Evolutionary conservation across 805 yeast genomes (phyloP).

Genomic region (Ogataea thermomethanolica): DNA sequence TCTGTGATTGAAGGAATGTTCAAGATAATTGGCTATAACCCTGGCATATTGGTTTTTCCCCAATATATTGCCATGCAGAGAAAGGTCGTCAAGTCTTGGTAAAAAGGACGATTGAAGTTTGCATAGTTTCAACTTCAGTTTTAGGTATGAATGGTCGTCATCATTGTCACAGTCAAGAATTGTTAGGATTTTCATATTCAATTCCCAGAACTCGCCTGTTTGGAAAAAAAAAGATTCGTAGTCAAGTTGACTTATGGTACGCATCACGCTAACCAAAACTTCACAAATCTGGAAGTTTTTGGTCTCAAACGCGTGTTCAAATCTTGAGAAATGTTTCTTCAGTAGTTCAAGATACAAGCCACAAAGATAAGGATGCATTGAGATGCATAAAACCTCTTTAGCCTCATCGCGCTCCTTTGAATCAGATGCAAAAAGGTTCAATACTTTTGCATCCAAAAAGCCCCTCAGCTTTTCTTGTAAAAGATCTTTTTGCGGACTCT

Average conservation of each 20-base stretch:
- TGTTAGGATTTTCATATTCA: constrained; percentile 23
- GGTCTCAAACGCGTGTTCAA: constrained; percentile 22
- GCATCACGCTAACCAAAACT: constrained; percentile 26
- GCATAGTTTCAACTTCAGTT: constrained; percentile 31
- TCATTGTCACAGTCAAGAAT: constrained; percentile 19
- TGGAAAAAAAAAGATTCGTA: constrained; percentile 25
- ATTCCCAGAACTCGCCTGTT: constrained; percentile 27
- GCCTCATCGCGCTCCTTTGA: constrained; percentile 57
- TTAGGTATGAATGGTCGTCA: constrained; percentile 23
- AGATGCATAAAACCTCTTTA: constrained; percentile 57
- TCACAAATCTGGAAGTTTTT: constrained; percentile 30
- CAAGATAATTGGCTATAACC: constrained; percentile 33
- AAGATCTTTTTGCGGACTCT: constrained; percentile 25
- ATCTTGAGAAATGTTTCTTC: constrained; percentile 20
- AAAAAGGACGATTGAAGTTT: constrained; percentile 29
- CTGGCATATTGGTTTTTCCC: constrained; percentile 33
- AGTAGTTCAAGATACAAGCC: constrained; percentile 24
- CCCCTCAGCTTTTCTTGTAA: constrained; percentile 26
- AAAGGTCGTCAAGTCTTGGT: constrained; percentile 26
- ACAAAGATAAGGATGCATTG: constrained; percentile 44
- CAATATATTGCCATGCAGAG: constrained; percentile 30
- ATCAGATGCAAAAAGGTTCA: constrained; percentile 25
- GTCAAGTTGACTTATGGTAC: constrained; percentile 28
- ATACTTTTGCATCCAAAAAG: constrained; percentile 25
- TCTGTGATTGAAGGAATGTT: constrained; percentile 27